A percentile compares a stretch with the other conserved stretches of the same genome.
These are phyloP conservation scores for Chloranthus sessilifolius DNA, from an alignment of 164 flowering plant species.

Conservation along the genomic window DNA sequence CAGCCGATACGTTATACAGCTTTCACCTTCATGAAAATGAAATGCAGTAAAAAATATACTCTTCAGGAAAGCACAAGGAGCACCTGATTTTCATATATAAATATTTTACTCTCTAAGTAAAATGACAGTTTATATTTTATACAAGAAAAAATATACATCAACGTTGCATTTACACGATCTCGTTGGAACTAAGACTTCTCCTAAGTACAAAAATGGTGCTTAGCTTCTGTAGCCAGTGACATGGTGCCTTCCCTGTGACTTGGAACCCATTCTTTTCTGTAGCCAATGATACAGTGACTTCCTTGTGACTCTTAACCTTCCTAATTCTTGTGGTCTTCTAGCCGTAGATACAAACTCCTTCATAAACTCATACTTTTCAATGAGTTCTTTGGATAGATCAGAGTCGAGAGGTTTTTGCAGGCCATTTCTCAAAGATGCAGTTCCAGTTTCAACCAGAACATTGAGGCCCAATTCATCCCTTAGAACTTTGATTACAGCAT, in stretches of 20 bases:
- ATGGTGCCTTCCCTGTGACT: background rate
- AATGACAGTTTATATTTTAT: too few relatives aligned
- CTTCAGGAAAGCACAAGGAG: too few relatives aligned
- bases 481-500: slow-evolving; percentile 51
- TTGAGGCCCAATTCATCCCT: slow-evolving; percentile 58
- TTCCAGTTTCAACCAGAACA: slow-evolving; percentile 32
- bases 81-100: too few relatives aligned
- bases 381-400: slow-evolving; percentile 6
- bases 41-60: too few relatives aligned
- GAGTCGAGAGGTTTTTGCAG: slow-evolving; percentile 1
- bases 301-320: slow-evolving; percentile 51
- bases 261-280: slow-evolving; percentile 30
- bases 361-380: slow-evolving; percentile 5
- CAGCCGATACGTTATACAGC: too few relatives aligned
- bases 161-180: too few relatives aligned
- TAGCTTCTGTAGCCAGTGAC: too few relatives aligned
- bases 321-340: slow-evolving; percentile 58
- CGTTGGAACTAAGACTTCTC: too few relatives aligned
- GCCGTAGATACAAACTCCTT: slow-evolving; percentile 22
- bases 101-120: too few relatives aligned
- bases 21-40: too few relatives aligned
- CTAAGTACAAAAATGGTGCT: too few relatives aligned
- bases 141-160: too few relatives aligned
- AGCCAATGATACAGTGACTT: slow-evolving; percentile 62
- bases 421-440: slow-evolving; percentile 5